phyloP scores from a whole-genome alignment of 306 rosid genomes.

The Rosa rugosa region DNA sequence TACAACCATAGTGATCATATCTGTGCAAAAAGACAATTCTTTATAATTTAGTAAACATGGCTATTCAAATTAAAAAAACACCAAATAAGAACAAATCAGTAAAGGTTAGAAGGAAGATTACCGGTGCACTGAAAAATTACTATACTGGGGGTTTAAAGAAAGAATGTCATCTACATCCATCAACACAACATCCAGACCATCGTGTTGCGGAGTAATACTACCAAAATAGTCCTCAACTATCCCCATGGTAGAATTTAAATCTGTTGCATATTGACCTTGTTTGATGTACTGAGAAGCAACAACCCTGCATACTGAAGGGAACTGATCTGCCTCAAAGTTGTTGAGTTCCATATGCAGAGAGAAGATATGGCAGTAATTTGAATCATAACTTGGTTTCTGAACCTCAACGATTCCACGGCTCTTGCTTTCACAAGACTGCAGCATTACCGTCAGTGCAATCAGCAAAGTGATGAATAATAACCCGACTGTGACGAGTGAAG shows the following conservation, averaged over 20 bases:
- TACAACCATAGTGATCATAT: conserved; percentile 36
- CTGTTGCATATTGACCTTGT: conserved; percentile 73
- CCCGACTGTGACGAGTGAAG: conserved; percentile 56
- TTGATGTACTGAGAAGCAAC: conserved; percentile 44
- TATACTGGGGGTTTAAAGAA: conserved; percentile 25
- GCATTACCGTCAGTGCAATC: conserved; percentile 63
- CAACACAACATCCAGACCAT: conserved; percentile 58
- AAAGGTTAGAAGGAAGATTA: conserved; percentile 20
- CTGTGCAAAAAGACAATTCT: conserved; percentile 30
- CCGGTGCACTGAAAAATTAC: conserved; percentile 35
- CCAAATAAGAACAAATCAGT: background rate
- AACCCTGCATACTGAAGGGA: conserved; percentile 56
- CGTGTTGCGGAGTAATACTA: conserved; percentile 29
- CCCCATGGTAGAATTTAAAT: conserved; percentile 48
- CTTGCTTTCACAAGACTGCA: conserved; percentile 76
- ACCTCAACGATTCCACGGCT: conserved; percentile 49
- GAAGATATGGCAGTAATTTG: conserved; percentile 54
- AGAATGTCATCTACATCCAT: conserved; percentile 71
- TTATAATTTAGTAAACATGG: conserved; percentile 14
- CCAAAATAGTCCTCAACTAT: conserved; percentile 54
- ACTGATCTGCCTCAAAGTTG: conserved; percentile 46
- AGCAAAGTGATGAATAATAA: conserved; percentile 57
- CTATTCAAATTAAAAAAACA: conserved; percentile 20
- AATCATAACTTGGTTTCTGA: conserved; percentile 33
- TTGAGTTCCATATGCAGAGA: conserved; percentile 64